Percentiles rank a stretch among this genome's conserved stretches.
These are phyloP conservation scores for Inosperma sp. DNA, from an alignment of 768 basidiomycete genomes.

Conservation along the genomic window DNA sequence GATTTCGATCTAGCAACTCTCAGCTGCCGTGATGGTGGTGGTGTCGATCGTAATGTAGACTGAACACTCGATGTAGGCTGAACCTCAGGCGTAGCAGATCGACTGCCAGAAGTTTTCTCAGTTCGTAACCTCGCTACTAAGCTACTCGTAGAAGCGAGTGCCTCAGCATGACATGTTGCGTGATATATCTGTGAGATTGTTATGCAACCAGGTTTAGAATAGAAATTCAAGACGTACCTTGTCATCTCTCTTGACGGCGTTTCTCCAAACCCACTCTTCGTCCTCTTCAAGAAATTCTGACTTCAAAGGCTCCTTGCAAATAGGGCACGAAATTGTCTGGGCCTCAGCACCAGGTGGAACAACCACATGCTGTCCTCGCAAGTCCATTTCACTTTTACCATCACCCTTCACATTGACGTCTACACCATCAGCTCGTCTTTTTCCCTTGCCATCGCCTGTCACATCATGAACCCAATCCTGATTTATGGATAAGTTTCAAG, in stretches of 20 bases:
- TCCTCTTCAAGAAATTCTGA: slow-evolving; percentile 92
- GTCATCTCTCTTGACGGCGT: slow-evolving; percentile 81
- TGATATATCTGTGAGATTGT: slow-evolving; percentile 68
- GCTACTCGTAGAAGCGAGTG: slow-evolving; percentile 55
- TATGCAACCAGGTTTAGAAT: slow-evolving; percentile 8
- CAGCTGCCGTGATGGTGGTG: slow-evolving; percentile 33
- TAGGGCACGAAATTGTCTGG: slow-evolving; percentile 79
- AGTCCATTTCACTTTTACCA: slow-evolving; percentile 70
- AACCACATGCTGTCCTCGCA: slow-evolving; percentile 74
- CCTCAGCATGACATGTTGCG: slow-evolving; percentile 91
- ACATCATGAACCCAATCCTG: slow-evolving; percentile 89
- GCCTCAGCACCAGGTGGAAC: slow-evolving; percentile 90
- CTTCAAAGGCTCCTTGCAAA: slow-evolving; percentile 93
- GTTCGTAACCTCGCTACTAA: slow-evolving; percentile 65
- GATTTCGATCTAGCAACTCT: slow-evolving; percentile 36
- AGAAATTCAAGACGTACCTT: slow-evolving; percentile 48
- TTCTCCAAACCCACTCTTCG: slow-evolving; percentile 98
- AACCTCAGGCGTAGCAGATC: slow-evolving; percentile 73
- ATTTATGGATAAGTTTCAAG: slow-evolving; percentile 13
- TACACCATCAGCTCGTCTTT: slow-evolving; percentile 54
- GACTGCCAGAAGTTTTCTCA: slow-evolving; percentile 57
- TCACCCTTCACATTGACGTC: slow-evolving; percentile 56
- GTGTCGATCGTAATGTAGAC: slow-evolving; percentile 32
- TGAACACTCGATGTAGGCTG: slow-evolving; percentile 26
- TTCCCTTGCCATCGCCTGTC: slow-evolving; percentile 58